Base-by-base conservation (phyloP, 345 rosid species). In the Brassica rapa region DNA sequence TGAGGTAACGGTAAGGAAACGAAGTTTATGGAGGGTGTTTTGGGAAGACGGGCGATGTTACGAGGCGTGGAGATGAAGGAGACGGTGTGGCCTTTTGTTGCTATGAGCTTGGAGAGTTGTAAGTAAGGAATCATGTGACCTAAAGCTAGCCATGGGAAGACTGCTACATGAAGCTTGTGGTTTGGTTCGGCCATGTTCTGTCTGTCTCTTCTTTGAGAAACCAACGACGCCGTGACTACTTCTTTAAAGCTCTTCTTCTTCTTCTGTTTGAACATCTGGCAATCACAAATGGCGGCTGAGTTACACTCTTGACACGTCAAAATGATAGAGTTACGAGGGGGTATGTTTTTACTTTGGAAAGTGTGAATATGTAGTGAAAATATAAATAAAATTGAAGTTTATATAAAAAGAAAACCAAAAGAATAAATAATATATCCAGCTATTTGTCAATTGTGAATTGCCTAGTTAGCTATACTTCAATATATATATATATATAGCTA, bases 21-120 rank as follows among this genome's bases (percentile, higher is more conserved):
- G 30, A 57, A 57, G 62, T 57, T 57, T 57, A 57, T 57, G 62
- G 62, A 46, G 53, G 53, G 32, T 59, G 29, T 59, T 24, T 59
- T 59, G 30, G 63, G 63, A 59, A 59, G 63, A 24, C 63, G 63
- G 5, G 32, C 9, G 2, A 59, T 59, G 32, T 59, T 59, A 23
- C 63, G 63, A 10, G 63, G 63, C 30, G 63, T 59, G 63, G 63
- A 59, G 63, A 60, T 60, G 64, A 60, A 60, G 64, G 33, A 10
- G 6, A 60, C 15, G 33, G 64, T 60, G 27, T 25, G 64, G 33
- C 64, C 33, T 25, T 25, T 60, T 10, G 33, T 60, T 11, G 64
- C 64, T 60, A 60, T 24, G 64, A 60, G 64, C 33, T 60, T 24
- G 12, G 64, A 60, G 64, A 60, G 64, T 10, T 60, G 32, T 25